Conservation (phyloP, 306 rosid species). For the Leucaena leucocephala region DNA sequence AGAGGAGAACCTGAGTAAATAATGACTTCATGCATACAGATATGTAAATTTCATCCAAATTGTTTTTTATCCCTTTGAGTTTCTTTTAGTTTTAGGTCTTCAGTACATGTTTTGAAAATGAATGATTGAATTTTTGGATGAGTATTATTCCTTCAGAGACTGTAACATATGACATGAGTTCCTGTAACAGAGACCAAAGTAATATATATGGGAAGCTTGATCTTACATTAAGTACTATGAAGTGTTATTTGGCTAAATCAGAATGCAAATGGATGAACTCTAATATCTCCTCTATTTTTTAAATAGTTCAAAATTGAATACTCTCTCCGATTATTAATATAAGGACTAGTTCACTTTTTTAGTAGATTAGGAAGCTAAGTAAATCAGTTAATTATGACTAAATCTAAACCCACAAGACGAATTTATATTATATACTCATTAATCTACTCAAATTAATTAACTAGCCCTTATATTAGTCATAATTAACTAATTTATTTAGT, state of each 20-base stretch:
- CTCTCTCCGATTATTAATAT: no score
- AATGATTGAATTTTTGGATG: neutral
- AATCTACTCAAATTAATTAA: no score
- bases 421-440: no score
- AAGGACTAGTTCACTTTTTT: no score
- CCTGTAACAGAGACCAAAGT: neutral
- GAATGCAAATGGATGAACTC: neutral
- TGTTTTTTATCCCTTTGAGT: neutral
- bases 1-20: slow-evolving; percentile 26
- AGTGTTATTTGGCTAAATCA: neutral
- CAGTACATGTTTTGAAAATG: slow-evolving; percentile 4
- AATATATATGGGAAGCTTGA: neutral
- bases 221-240: neutral
- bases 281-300: neutral
- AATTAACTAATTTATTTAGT: no score
- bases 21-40: slow-evolving; percentile 32
- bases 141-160: neutral
- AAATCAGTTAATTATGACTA: no score
- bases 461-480: no score
- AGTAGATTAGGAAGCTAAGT: no score
- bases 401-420: no score
- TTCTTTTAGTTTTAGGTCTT: neutral
- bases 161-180: slow-evolving; percentile 5
- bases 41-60: slow-evolving; percentile 42
- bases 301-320: neutral